Base-by-base conservation (phyloP, 2,329 filamentous ascomycete genomes). In the Neofusicoccum sp. region DNA sequence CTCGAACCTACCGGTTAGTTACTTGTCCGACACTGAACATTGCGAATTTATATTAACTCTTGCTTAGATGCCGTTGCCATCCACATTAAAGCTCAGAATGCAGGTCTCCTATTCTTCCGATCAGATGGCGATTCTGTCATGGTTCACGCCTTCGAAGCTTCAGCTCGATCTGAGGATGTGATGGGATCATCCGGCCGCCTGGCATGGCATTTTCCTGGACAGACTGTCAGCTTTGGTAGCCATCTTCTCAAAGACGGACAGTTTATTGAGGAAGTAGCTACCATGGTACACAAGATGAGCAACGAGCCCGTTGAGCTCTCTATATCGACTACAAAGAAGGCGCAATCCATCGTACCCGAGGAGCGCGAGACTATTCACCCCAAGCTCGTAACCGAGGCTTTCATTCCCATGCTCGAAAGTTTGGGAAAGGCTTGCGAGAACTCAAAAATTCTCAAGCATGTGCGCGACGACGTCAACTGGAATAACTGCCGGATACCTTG, bases 391-490 rank as follows among this genome's bases (percentile, higher is more conserved):
- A 85, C 81, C 0, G 79, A 85, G 40, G 74, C 83, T 6, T 67
- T 86, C 31, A 51, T 54, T 20, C 6, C 49, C 24, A 30, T 54
- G 20, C 49, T 54, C 12, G 12, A 30, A 5, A 24, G 20, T 8
- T 41, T 8, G 34, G 49, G 49, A 16, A 12, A 6, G 11, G 4
- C 47, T 31, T n/a, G n/a, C 3, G 14, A 67, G 0, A 64, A 65
- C 0, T 6, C 57, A 0, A 70, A 71, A 0, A 71, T 85, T 11
- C 68, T 64, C 49, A 85, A 85, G 60, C 73, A 78, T 28, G 79
- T 78, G 1, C 76, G 80, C 1, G 81, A 85, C 40, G 82, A 85
- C 26, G 76, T 83, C 2, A 61, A 80, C n/a, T 82, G 75, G 73
- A 62, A 65, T 2, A 48, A 69, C 58, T 61, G 59, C 6, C 63